Evolutionary conservation across 2,329 filamentous ascomycete species (phyloP).

Genomic region (Cucurbitaria berberidis): DNA sequence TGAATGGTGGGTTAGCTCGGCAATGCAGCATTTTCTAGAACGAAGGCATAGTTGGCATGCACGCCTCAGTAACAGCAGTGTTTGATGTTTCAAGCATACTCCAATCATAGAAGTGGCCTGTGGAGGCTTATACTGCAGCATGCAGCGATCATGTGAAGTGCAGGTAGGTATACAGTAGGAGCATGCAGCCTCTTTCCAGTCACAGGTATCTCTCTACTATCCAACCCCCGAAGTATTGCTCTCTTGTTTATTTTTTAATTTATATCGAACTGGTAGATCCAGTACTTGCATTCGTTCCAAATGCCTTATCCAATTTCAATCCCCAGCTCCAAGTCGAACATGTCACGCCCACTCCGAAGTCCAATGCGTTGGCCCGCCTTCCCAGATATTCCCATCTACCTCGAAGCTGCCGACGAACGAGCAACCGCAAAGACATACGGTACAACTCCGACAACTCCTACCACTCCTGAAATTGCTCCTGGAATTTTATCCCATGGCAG

Average conservation of each 20-base stretch:
- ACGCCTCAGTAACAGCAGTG: constrained; percentile 27
- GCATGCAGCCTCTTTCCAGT: constrained; percentile 12
- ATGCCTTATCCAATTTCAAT: constrained; percentile 27
- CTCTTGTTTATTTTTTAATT: background rate
- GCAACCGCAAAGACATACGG: constrained; percentile 21
- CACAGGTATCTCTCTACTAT: constrained; percentile 3
- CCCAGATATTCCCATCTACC: constrained; percentile 35
- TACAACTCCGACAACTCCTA: constrained; percentile 28
- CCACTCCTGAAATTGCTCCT: constrained; percentile 28
- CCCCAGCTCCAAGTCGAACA: constrained; percentile 2
- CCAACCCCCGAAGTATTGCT: constrained; percentile 3
- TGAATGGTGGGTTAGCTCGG: constrained; percentile 34
- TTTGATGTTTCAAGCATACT: constrained; percentile 29
- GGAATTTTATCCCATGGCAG: constrained; percentile 6
- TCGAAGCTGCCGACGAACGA: constrained; percentile 26
- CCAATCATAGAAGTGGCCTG: constrained; percentile 18
- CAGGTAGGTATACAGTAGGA: constrained; percentile 17
- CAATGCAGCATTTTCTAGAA: constrained; percentile 29
- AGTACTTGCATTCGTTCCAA: constrained; percentile 7
- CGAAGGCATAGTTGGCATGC: constrained; percentile 28
- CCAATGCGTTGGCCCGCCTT: constrained; percentile 26
- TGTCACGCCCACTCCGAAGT: constrained; percentile 10
- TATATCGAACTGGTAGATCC: background rate
- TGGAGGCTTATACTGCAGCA: constrained; percentile 19
- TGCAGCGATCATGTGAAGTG: constrained; percentile 19